phyloP scores from a whole-genome alignment of 441 rosid genomes.

The Flueggea neowawraea region DNA sequence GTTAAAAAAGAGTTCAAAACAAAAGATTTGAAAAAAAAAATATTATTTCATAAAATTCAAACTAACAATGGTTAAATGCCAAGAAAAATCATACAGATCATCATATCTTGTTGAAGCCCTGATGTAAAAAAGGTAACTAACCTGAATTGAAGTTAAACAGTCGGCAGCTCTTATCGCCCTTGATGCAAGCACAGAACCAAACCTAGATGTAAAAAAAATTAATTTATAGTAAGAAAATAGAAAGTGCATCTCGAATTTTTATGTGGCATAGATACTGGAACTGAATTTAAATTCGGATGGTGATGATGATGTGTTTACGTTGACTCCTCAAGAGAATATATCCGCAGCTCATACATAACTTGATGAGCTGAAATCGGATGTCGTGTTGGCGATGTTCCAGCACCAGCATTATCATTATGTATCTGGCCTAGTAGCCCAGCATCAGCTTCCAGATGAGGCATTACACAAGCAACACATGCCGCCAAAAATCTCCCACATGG shows the following conservation, averaged over 20 bases:
- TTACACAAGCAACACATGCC: conserved; percentile 85
- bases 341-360: conserved; percentile 87
- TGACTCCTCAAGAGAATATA: conserved; percentile 86
- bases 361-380: conserved; percentile 80
- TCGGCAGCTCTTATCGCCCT: conserved; percentile 84
- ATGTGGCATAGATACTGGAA: background rate
- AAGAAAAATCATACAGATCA: too few relatives aligned
- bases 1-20: too few relatives aligned
- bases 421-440: conserved; percentile 37
- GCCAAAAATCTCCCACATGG: conserved; percentile 90
- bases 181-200: conserved; percentile 81
- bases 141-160: conserved; percentile 94
- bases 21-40: too few relatives aligned
- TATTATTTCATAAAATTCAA: conserved; percentile 1
- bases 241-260: background rate
- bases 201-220: conserved; percentile 26
- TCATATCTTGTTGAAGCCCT: too few relatives aligned
- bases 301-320: conserved; percentile 42
- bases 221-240: too few relatives aligned
- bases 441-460: conserved; percentile 68
- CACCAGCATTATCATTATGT: conserved; percentile 48
- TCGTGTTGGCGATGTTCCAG: conserved; percentile 81
- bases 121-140: conserved; percentile 16
- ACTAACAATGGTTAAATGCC: background rate
- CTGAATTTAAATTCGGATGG: background rate